Evolutionary conservation across 768 basidiomycete genomes (phyloP), one percentile per base, ranked within the genome.

Genomic region (Asterophora parasitica): DNA sequence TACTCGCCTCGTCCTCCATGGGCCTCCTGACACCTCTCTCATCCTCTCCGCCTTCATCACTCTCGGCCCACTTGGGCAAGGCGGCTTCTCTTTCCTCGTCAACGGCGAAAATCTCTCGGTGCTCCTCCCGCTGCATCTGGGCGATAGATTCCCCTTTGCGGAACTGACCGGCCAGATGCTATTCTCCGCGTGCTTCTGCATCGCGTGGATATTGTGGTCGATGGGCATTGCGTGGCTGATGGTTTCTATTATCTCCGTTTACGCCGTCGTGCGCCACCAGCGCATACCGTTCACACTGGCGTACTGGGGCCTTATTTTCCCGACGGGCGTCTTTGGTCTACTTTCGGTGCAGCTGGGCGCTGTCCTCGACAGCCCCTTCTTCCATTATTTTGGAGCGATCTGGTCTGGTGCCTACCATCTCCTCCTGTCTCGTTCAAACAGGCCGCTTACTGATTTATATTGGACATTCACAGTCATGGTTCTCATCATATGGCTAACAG

Each of bases 31-130:
- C 13, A 64, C 68, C 27, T 52, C 59, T 12, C 55, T 62, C 15
- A 69, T 80, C 45, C 60, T 79, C 47, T 73, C 75, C 1, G 62
- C 71, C 5, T 82, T 82, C 61, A 68, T 83, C 17, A 76, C 76
- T 0, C 59, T 83, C 2, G 83, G 83, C 0, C 82, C 83, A 1
- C 64, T 74, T 47, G 81, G 79, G 10, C 82, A 83, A 55, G 75
- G 75, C 13, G 78, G 77, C 8, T 77, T 72, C 54, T 67, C 75
- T 13, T 52, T 77, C 28, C 67, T 81, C 30, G 44, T 74, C 23
- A 68, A 74, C 23, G 75, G 77, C n/a, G 63, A 70, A 7, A 66
- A 64, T 41, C 55, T 75, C 57, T 56, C 61, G 11, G 43, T 53
- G 7, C 58, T 70, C 12, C 52, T 76, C 0, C 72, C 75, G 7